Conservation (phyloP, 306 rosid species). For the Malus orientalis region DNA sequence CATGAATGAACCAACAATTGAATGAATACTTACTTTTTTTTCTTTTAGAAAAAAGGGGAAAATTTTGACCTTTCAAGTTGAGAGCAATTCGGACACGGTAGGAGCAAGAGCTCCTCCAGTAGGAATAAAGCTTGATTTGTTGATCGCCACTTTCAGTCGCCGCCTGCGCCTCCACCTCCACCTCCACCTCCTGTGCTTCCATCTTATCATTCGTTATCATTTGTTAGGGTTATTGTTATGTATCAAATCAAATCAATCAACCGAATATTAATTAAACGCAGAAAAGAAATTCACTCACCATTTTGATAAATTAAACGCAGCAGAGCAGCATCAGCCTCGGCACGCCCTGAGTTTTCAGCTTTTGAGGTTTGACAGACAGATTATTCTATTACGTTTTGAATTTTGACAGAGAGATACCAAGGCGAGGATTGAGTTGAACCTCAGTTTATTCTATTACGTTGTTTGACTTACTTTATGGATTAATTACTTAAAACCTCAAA, state of each 20-base stretch:
- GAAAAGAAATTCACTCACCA: not conserved
- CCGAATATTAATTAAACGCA: not conserved
- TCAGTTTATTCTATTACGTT: no score
- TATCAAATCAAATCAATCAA: not conserved
- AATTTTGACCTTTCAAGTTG: slow-evolving; percentile 53
- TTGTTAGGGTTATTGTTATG: not conserved
- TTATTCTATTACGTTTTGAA: no score
- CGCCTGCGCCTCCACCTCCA: not conserved
- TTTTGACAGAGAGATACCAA: no score
- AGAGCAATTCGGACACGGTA: slow-evolving; percentile 44
- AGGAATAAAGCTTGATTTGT: slow-evolving; percentile 35
- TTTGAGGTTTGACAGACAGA: no score
- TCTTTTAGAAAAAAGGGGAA: not conserved
- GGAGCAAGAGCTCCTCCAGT: slow-evolving; percentile 38
- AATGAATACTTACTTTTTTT: not conserved
- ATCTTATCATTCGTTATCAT: not conserved
- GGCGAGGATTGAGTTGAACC: no score
- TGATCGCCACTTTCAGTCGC: not conserved
- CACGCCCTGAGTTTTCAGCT: no score
- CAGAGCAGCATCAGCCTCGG: not conserved
- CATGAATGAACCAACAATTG: not conserved
- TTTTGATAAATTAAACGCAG: not conserved
- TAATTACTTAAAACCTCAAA: no score
- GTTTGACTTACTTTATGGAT: no score
- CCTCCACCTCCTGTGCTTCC: not conserved